These are phyloP conservation scores for Didymella pinodella DNA, from an alignment of 2,329 filamentous ascomycete species.

Conservation along the genomic window DNA sequence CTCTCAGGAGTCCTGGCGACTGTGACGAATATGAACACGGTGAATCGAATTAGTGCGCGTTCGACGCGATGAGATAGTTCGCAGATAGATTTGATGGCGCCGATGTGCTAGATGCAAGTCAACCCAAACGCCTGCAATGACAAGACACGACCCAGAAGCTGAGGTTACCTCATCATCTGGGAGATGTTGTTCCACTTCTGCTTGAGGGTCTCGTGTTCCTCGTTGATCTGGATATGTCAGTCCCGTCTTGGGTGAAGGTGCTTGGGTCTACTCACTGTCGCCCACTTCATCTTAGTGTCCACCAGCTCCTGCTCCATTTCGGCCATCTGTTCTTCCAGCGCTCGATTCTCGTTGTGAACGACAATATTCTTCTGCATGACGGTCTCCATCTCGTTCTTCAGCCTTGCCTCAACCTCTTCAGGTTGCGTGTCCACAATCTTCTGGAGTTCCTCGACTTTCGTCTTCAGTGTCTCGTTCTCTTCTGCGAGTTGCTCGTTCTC, in stretches of 20 bases:
- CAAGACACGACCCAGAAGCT: constrained; percentile 20
- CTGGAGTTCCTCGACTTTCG: constrained; percentile 84
- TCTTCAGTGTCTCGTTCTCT: constrained; percentile 85
- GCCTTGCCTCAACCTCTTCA: constrained; percentile 80
- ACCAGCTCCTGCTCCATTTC: constrained; percentile 95
- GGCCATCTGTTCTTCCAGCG: constrained; percentile 84
- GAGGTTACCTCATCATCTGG: constrained; percentile 53
- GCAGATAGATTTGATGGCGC: constrained; percentile 30
- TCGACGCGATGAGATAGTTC: constrained; percentile 34
- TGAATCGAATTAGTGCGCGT: constrained; percentile 38
- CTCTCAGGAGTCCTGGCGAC: constrained; percentile 9
- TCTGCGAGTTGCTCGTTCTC: constrained; percentile 90
- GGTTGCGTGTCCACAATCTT: constrained; percentile 90
- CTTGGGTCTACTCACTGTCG: constrained; percentile 73
- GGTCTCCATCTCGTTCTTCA: constrained; percentile 85
- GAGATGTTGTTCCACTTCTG: constrained; percentile 59
- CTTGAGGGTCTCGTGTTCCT: constrained; percentile 58
- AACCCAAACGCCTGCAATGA: constrained; percentile 33
- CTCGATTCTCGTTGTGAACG: constrained; percentile 91
- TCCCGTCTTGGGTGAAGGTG: constrained; percentile 55
- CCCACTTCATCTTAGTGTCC: constrained; percentile 91
- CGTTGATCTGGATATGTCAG: constrained; percentile 51
- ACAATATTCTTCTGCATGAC: constrained; percentile 92
- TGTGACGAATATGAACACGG: constrained; percentile 43
- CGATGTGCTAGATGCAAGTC: constrained; percentile 33